Evolutionary conservation across 1,139 yeast genomes (phyloP), one percentile per base, ranked within the genome.

Genomic region (Williopsis jadinii): DNA sequence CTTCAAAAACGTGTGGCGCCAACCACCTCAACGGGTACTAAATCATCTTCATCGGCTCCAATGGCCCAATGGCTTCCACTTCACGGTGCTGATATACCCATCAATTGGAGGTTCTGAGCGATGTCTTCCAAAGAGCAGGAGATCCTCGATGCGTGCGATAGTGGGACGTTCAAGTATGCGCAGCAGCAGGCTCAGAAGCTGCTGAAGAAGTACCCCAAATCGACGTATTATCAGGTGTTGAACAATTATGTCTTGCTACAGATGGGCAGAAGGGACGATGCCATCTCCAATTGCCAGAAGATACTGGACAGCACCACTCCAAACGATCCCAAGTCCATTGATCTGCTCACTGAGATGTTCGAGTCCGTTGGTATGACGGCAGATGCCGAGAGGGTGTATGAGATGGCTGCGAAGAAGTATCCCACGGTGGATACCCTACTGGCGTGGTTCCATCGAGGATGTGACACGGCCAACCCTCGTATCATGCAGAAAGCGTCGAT

Each of bases 111-210:
- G 24, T 6, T 6, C 6, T 19, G 24, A 19, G 6, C 36, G 34
- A 48, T 49, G 51, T 45, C 49, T 6, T 36, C 43, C 8, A 50
- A 46, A 32, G 50, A 59, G 47, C 51, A 49, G 40, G 54, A 49
- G 39, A 48, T 65, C 32, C 55, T 62, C 53, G 59, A 53, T 11
- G 76, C 81, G 11, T 70, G 83, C 34, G 75, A 75, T 29, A 65
- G 68, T 29, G 82, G 83, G 3, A 69, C 77, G 6, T 79, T 61
- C 56, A 63, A 67, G 36, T 66, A 66, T 44, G 92, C 94, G 0
- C 66, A 67, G 40, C 64, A 68, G 11, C 65, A 72, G 35, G 61
- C 81, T 13, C 64, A 67, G 32, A 69, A 71, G 43, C 76, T 75
- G 51, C 59, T 80, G 41, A 65, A 68, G 44, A 73, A 74, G 53